phyloP scores from a whole-genome alignment of 495 filamentous ascomycete species.

The Lophiostoma macrostomum region DNA sequence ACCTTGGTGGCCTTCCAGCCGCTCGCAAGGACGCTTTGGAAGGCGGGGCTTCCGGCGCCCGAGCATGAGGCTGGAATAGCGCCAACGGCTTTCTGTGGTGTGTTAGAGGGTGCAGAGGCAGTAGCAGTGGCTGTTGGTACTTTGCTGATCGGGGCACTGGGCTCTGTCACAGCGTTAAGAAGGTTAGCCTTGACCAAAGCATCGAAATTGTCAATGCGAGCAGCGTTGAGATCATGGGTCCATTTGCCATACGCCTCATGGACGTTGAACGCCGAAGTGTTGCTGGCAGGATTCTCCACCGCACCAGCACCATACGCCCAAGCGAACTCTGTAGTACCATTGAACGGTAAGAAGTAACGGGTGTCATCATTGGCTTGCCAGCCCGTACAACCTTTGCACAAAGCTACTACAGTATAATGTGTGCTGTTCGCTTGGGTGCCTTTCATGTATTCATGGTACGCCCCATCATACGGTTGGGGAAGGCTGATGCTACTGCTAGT shows the following conservation, averaged over 20 bases:
- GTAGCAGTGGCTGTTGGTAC: constrained; percentile 13
- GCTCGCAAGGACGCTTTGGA: constrained; percentile 14
- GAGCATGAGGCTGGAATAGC: constrained; percentile 24
- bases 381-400: constrained; percentile 45
- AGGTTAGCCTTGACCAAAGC: constrained; percentile 19
- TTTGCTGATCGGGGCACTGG: neutral
- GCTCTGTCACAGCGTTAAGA: constrained; percentile 7
- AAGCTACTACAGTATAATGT: constrained; percentile 49
- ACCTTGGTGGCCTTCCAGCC: constrained; percentile 32
- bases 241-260: constrained; percentile 26
- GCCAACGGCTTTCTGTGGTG: neutral
- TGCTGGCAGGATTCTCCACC: constrained; percentile 24
- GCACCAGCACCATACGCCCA: constrained; percentile 25
- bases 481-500: constrained; percentile 34
- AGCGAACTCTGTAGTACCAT: constrained; percentile 24
- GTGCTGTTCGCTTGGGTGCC: constrained; percentile 47
- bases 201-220: constrained; percentile 25
- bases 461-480: constrained; percentile 44
- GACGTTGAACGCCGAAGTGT: constrained; percentile 30
- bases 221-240: constrained; percentile 27
- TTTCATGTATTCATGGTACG: constrained; percentile 46
- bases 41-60: constrained; percentile 19
- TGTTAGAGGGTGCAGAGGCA: constrained; percentile 1
- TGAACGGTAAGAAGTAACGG: constrained; percentile 12
- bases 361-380: constrained; percentile 24